Evolutionary conservation across 1,139 yeast species (phyloP).

Genomic region (Wickerhamiella infanticola): DNA sequence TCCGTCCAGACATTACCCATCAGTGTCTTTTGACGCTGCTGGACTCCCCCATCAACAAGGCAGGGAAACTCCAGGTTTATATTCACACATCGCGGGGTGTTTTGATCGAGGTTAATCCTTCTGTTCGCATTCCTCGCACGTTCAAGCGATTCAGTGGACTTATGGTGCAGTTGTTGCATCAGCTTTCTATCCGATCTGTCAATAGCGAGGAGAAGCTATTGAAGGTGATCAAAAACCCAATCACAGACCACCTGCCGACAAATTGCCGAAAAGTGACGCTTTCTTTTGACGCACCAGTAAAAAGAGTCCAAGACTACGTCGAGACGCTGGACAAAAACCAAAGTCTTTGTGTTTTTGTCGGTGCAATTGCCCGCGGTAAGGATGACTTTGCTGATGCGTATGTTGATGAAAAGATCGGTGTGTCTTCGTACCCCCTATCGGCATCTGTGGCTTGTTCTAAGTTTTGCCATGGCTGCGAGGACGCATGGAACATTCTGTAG

Average conservation of each 20-base stretch:
- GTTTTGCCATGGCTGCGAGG: slow-evolving; percentile 97
- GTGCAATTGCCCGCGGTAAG: slow-evolving; percentile 98
- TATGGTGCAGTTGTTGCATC: slow-evolving; percentile 91
- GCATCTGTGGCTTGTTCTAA: slow-evolving; percentile 98
- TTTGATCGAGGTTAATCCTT: slow-evolving; percentile 85
- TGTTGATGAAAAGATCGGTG: slow-evolving; percentile 92
- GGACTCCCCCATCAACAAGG: slow-evolving; percentile 94
- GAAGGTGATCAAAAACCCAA: slow-evolving; percentile 91
- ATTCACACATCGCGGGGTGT: slow-evolving; percentile 94
- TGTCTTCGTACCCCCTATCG: slow-evolving; percentile 85
- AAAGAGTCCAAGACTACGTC: slow-evolving; percentile 80
- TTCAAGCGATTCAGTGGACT: slow-evolving; percentile 94
- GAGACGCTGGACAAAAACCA: slow-evolving; percentile 68
- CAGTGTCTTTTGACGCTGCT: slow-evolving; percentile 78
- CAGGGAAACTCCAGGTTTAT: slow-evolving; percentile 90
- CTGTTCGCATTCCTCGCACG: slow-evolving; percentile 94
- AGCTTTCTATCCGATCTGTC: slow-evolving; percentile 82
- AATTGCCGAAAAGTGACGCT: slow-evolving; percentile 88
- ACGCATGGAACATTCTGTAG: slow-evolving; percentile 75
- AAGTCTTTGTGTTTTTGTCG: slow-evolving; percentile 93
- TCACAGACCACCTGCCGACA: slow-evolving; percentile 90
- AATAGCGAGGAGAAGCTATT: slow-evolving; percentile 87
- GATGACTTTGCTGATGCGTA: slow-evolving; percentile 94
- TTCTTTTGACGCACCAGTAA: slow-evolving; percentile 85
- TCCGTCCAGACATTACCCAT: slow-evolving; percentile 96